Base-by-base conservation (phyloP, 208 protist genomes). In the Naegleria fowleri region DNA sequence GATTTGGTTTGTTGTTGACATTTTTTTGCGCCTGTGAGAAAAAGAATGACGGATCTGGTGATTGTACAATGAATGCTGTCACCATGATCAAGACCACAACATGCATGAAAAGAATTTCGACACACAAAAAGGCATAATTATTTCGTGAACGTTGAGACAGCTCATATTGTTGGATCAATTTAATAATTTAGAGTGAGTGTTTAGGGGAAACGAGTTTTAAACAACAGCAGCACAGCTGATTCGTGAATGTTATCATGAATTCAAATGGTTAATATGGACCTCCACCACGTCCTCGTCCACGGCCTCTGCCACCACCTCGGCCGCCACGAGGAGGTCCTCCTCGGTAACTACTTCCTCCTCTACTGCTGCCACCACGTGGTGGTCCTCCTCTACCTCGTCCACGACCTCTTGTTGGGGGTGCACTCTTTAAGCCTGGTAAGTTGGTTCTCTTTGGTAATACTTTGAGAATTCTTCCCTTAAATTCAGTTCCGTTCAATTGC, bases 401-500 rank as follows among this genome's bases (percentile, higher is more conserved):
- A 15, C n/a, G 36, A 22, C 55, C 55, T 67, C 55, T 67, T 67
- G 19, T 29, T 29, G 19, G 11, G 19, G 55, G 11, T 67, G 55
- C 22, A 5, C 5, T 58, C 15, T 5, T 29, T 13, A 84, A 22
- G 7, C 90, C 90, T 59, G 83, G 90, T 33, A 91, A 33, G 48
- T 91, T 91, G 9, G 90, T 91, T 91, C 90, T 86, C 25, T 91
- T 91, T 6, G 58, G 1, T n/a, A 33, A 83, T 7, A 93, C 92
- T 90, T 93, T 93, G 15, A 93, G 41, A 13, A 90, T 9, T 87
- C 92, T 76, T 40, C 90, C 92, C n/a, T 51, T 67, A 39, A 93
- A 91, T 86, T 25, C 55, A 33, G 76, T 86, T 29, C 52, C 92
- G 67, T 88, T 88, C 11, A 93, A 39, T 86, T 91, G 91, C 16